A percentile compares a stretch with the other conserved stretches of the same genome.
These are phyloP conservation scores for Quillaja saponaria DNA, from an alignment of 306 rosid species.

Conservation along the genomic window DNA sequence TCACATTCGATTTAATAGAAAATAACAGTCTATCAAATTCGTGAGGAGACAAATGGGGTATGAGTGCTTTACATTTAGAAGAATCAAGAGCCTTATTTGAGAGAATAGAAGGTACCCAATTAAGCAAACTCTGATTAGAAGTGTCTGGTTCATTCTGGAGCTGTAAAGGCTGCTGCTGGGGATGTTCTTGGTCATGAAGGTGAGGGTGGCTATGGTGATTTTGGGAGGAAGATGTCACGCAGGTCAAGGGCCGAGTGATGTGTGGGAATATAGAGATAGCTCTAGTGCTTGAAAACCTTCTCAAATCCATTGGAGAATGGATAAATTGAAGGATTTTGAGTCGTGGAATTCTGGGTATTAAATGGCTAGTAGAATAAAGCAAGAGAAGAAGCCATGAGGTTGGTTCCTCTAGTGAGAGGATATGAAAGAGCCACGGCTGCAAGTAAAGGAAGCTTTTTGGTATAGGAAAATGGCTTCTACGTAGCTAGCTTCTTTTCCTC, in stretches of 20 bases:
- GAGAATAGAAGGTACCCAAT: conserved; percentile 52
- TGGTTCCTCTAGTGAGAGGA: neutral
- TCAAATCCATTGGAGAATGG: conserved; percentile 46
- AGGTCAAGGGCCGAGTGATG: conserved; percentile 43
- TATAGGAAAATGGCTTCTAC: neutral
- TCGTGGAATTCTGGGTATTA: neutral
- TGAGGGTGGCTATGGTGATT: conserved; percentile 22
- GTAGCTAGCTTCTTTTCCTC: conserved; percentile 14
- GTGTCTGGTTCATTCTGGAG: conserved; percentile 24
- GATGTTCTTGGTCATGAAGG: conserved; percentile 31
- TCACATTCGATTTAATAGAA: conserved; percentile 37
- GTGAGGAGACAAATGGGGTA: conserved; percentile 56
- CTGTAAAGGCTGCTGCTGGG: conserved; percentile 32
- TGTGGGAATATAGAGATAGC: conserved; percentile 32
- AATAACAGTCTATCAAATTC: conserved; percentile 55
- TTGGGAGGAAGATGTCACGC: conserved; percentile 39
- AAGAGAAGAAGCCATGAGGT: conserved; percentile 11
- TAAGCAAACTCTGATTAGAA: conserved; percentile 18
- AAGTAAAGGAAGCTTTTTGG: neutral
- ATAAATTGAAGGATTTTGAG: neutral
- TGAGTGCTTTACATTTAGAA: conserved; percentile 50
- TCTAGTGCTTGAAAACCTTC: conserved; percentile 32
- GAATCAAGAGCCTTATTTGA: conserved; percentile 49
- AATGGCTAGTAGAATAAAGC: neutral
- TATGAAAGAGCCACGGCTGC: conserved; percentile 8